These are phyloP conservation scores for Hygrophila difformis DNA, from an alignment of 257 asterid species.

Conservation along the genomic window DNA sequence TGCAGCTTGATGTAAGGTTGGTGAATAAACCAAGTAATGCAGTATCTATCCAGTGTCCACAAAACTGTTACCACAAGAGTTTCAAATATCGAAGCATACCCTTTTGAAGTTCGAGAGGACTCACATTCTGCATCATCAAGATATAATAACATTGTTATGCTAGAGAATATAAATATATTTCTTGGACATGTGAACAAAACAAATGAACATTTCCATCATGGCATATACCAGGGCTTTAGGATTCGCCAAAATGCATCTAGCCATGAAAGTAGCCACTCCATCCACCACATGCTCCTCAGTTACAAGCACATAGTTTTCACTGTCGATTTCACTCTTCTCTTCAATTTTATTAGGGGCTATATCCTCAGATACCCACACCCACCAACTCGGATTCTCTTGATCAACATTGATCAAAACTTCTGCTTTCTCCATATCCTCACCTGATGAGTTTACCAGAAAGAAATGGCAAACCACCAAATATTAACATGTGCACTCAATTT, in stretches of 20 bases:
- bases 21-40: background rate
- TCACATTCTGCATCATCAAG: conserved; percentile 53
- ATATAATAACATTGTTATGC: conserved; percentile 6
- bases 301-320: conserved; percentile 65
- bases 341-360: conserved; percentile 42
- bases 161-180: background rate
- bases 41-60: background rate
- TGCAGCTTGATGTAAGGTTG: background rate
- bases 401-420: conserved; percentile 58
- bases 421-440: conserved; percentile 43
- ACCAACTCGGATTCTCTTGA: conserved; percentile 81
- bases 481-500: background rate
- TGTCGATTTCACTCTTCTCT: conserved; percentile 71
- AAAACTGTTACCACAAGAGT: no score
- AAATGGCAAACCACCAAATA: background rate
- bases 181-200: background rate
- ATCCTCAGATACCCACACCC: conserved; percentile 93
- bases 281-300: conserved; percentile 80
- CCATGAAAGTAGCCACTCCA: conserved; percentile 88
- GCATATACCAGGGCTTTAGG: conserved; percentile 43
- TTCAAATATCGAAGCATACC: conserved; percentile 27
- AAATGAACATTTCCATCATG: background rate
- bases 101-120: conserved; percentile 69
- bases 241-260: conserved; percentile 71
- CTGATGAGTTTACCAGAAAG: conserved; percentile 25